Conservation (phyloP, 2,329 filamentous ascomycete genomes). For the Keithomyces neogunnii region DNA sequence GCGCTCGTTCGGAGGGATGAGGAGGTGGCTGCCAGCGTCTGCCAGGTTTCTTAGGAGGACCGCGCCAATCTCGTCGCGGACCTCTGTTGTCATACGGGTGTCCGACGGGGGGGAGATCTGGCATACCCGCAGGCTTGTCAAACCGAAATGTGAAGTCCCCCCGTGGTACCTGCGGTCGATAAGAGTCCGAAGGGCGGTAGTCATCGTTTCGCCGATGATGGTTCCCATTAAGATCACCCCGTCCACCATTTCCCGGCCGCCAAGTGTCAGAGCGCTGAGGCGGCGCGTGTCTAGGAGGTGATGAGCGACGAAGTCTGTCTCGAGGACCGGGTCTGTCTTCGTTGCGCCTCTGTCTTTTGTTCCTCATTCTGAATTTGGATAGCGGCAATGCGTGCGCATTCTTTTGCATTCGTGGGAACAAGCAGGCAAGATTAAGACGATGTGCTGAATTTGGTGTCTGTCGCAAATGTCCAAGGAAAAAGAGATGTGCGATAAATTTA, state of each 20-base stretch:
- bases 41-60: conserved; percentile 17
- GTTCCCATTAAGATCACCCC: conserved; percentile 14
- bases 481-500: too few relatives aligned
- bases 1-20: conserved; percentile 38
- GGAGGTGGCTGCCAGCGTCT: conserved; percentile 28
- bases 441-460: too few relatives aligned
- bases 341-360: conserved; percentile 5
- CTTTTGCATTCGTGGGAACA: too few relatives aligned
- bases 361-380: conserved; percentile 1
- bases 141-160: conserved; percentile 49
- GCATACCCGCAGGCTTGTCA: conserved; percentile 41
- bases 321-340: conserved; percentile 7
- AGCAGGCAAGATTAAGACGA: too few relatives aligned
- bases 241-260: conserved; percentile 17
- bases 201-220: conserved; percentile 15
- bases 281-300: conserved; percentile 6
- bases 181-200: conserved; percentile 17
- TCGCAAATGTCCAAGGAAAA: not conserved
- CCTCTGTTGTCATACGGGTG: conserved; percentile 8
- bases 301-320: conserved; percentile 4
- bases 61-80: conserved; percentile 16
- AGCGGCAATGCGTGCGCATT: not conserved
- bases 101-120: conserved; percentile 19
- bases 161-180: conserved; percentile 25
- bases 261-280: conserved; percentile 20